Evolutionary conservation across 495 filamentous ascomycete species (phyloP).

Genomic region (Saxispiralis lemnorum): DNA sequence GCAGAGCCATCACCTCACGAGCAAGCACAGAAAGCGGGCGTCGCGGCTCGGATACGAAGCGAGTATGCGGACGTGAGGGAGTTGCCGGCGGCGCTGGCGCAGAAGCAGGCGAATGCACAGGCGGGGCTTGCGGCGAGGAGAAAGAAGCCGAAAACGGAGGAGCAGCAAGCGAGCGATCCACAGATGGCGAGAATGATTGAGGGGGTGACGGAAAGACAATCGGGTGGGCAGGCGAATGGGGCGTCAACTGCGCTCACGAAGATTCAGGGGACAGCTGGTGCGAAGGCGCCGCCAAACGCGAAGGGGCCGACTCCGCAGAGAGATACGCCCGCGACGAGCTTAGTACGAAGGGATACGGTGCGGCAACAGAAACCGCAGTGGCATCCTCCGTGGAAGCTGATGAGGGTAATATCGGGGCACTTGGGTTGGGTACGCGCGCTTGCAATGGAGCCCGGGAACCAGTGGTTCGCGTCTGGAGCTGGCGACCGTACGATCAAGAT

Average conservation of each 20-base stretch:
- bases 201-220: constrained; percentile 33
- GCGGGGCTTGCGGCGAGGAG: constrained; percentile 40
- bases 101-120: constrained; percentile 57
- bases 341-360: constrained; percentile 49
- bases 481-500: constrained; percentile 98
- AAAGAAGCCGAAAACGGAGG: constrained; percentile 34
- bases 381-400: constrained; percentile 97
- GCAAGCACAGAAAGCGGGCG: constrained; percentile 31
- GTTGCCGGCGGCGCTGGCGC: constrained; percentile 68
- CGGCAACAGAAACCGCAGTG: constrained; percentile 71
- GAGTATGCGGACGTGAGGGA: constrained; percentile 74
- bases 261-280: constrained; percentile 24
- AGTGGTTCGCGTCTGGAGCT: constrained; percentile 94
- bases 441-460: constrained; percentile 85
- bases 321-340: constrained; percentile 36
- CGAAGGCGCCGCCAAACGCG: constrained; percentile 26
- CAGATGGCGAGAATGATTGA: constrained; percentile 54
- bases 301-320: constrained; percentile 31
- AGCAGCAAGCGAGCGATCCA: constrained; percentile 35
- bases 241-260: constrained; percentile 42
- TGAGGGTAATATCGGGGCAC: constrained; percentile 93
- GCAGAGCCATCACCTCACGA: constrained; percentile 35
- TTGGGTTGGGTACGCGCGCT: constrained; percentile 86
- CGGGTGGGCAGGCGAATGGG: constrained; percentile 20
- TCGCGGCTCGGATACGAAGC: constrained; percentile 43